These are phyloP conservation scores for Eragrostis tef DNA, from an alignment of 202 grass and related monocot species.

Conservation along the genomic window DNA sequence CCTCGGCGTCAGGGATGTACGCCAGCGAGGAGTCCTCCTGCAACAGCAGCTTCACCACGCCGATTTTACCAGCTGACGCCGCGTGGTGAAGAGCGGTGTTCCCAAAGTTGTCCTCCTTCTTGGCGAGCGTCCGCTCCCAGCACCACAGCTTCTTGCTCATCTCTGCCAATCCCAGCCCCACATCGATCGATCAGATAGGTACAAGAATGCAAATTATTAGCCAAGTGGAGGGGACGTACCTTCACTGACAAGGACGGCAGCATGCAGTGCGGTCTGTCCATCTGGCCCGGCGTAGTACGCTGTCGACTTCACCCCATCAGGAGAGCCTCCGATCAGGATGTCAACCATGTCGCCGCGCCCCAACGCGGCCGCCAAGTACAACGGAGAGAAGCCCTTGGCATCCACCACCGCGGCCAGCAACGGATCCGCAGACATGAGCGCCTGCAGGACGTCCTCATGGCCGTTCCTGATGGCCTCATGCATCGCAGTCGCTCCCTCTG, in stretches of 20 bases:
- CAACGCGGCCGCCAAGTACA: constrained; percentile 37
- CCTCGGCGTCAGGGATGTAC: constrained; percentile 34
- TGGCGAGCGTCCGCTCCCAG: constrained; percentile 43
- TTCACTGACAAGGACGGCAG: constrained; percentile 39
- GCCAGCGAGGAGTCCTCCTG: constrained; percentile 5
- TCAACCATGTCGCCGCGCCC: constrained; percentile 31
- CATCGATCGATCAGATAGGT: background rate
- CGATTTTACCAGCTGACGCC: constrained; percentile 1
- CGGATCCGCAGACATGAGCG: constrained; percentile 30
- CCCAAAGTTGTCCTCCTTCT: constrained; percentile 30
- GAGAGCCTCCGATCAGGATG: constrained; percentile 28
- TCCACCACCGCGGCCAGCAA: constrained; percentile 38
- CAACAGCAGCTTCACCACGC: constrained; percentile 28
- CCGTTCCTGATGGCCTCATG: constrained; percentile 45
- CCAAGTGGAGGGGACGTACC: too few species aligned
- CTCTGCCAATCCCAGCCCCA: background rate
- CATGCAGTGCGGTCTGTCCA: constrained; percentile 50
- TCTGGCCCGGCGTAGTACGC: constrained; percentile 46
- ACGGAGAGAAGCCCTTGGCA: constrained; percentile 36
- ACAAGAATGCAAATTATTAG: background rate
- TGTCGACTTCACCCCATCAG: constrained; percentile 2
- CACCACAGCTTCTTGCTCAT: constrained; percentile 4
- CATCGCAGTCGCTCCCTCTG: constrained; percentile 36
- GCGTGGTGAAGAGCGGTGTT: constrained; percentile 52
- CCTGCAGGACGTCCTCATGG: constrained; percentile 13